Evolutionary conservation across 2,329 filamentous ascomycete species (phyloP).

Genomic region (Gnomoniopsis smithogilvyi): DNA sequence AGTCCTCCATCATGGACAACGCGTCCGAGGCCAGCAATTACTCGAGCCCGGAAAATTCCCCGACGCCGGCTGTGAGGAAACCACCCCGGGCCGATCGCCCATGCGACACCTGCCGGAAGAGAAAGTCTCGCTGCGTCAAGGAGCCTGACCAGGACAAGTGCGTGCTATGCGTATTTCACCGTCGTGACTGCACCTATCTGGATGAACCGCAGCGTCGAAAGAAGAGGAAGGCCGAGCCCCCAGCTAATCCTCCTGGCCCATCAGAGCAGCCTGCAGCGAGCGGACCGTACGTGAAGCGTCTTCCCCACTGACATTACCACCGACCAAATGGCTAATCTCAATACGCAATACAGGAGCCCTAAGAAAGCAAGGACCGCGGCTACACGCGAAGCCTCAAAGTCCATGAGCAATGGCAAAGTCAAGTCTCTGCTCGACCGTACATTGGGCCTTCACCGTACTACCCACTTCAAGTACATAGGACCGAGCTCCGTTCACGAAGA

Average conservation of each 20-base stretch:
- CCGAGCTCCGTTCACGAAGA: conserved; percentile 24
- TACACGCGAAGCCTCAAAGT: conserved; percentile 22
- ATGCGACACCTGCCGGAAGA: conserved; percentile 63
- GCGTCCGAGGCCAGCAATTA: conserved; percentile 17
- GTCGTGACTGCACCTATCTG: conserved; percentile 64
- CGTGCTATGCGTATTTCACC: conserved; percentile 64
- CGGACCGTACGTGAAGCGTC: not conserved
- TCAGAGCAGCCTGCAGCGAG: not conserved
- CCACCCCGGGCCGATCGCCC: conserved; percentile 34
- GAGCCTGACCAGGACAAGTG: conserved; percentile 57
- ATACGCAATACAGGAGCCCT: not conserved
- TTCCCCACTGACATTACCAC: not conserved
- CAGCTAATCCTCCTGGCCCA: conserved; percentile 6
- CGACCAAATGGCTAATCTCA: not conserved
- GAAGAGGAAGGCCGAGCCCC: conserved; percentile 38
- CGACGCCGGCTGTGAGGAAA: conserved; percentile 14
- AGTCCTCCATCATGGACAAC: conserved; percentile 18
- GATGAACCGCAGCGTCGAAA: conserved; percentile 56
- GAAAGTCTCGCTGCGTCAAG: conserved; percentile 64
- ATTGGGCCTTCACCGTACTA: conserved; percentile 21
- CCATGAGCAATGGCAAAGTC: not conserved
- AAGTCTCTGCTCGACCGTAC: conserved; percentile 23
- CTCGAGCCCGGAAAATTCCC: conserved; percentile 19
- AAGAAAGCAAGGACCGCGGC: conserved; percentile 5
- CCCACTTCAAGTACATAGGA: conserved; percentile 22